Conservation (phyloP, 1,284 basidiomycete species). For the Ganoderma resinaceum region DNA sequence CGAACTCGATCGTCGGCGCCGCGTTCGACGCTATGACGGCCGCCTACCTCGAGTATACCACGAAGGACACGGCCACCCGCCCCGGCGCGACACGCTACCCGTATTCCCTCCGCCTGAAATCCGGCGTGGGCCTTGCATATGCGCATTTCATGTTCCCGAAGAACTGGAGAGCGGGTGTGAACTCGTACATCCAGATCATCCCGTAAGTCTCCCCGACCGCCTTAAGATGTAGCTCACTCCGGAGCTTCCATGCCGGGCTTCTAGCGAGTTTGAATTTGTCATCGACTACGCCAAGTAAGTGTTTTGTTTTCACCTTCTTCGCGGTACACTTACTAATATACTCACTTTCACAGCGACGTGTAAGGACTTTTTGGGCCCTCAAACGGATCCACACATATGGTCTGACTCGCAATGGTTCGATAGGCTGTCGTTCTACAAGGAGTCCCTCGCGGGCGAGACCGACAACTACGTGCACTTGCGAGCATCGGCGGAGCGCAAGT, state of each 20-base stretch:
- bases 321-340: not conserved
- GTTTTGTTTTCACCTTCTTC: not conserved
- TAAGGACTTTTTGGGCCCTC: not conserved
- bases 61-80: conserved; percentile 10
- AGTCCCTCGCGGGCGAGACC: conserved; percentile 10
- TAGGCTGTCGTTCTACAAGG: conserved; percentile 27
- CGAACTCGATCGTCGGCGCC: conserved; percentile 22
- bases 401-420: not conserved
- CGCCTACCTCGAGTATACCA: conserved; percentile 22
- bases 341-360: conserved; percentile 13
- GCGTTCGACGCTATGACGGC: conserved; percentile 20
- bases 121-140: conserved; percentile 20
- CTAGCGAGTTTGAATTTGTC: conserved; percentile 16
- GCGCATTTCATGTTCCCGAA: conserved; percentile 24
- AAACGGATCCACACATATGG: not conserved
- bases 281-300: conserved; percentile 20
- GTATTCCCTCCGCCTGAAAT: conserved; percentile 14
- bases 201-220: conserved; percentile 11
- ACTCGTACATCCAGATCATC: conserved; percentile 24
- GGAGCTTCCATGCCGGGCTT: not conserved
- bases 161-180: conserved; percentile 12
- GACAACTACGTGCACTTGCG: conserved; percentile 21
- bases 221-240: not conserved
- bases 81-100: conserved; percentile 24
- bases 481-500: conserved; percentile 16